phyloP scores from a whole-genome alignment of 495 filamentous ascomycete species.

The Talaromyces liani region DNA sequence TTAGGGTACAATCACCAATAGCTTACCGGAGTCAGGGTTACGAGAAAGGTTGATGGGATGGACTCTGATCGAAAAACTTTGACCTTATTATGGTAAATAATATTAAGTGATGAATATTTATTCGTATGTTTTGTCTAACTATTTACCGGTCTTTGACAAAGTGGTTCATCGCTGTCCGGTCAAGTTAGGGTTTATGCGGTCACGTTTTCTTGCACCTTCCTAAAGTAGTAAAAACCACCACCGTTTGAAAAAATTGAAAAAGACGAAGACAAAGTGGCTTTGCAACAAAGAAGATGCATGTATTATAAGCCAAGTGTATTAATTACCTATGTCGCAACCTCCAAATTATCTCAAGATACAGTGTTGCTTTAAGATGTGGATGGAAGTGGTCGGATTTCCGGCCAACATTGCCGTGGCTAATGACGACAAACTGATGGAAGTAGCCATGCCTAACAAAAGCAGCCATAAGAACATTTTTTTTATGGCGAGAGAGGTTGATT shows the following conservation, averaged over 20 bases:
- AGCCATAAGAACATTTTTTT: not conserved
- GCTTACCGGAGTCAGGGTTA: not conserved
- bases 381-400: not conserved
- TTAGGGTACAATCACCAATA: too few relatives aligned
- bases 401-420: not conserved
- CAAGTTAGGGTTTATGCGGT: not conserved
- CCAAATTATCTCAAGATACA: not conserved
- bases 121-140: not conserved
- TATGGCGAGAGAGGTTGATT: not conserved
- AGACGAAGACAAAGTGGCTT: not conserved
- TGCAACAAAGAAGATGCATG: not conserved
- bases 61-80: not conserved
- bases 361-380: not conserved
- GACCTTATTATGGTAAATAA: not conserved
- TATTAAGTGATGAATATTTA: not conserved
- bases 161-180: not conserved
- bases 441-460: not conserved
- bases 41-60: not conserved
- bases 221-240: not conserved
- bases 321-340: not conserved
- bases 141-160: not conserved
- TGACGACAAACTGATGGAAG: constrained; percentile 4
- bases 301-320: not conserved
- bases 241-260: not conserved
- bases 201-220: not conserved